phyloP scores from a whole-genome alignment of 177 flowering plant species.

The Tripterygium wilfordii region DNA sequence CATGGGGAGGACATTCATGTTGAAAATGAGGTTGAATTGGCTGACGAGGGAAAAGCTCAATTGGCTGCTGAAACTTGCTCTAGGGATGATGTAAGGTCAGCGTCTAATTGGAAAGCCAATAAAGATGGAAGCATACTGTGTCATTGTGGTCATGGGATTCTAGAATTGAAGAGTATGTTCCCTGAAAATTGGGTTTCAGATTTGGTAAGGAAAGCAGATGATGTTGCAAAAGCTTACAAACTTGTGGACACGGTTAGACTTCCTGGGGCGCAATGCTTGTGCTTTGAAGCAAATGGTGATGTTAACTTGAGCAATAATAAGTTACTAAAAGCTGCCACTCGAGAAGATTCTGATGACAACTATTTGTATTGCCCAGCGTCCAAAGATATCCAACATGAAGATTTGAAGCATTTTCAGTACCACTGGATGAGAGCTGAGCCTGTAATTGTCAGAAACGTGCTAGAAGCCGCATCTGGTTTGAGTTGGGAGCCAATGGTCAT shows the following conservation, averaged over 20 bases:
- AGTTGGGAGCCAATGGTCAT: slow-evolving; percentile 93
- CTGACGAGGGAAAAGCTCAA: not conserved
- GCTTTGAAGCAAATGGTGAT: slow-evolving; percentile 18
- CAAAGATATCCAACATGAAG: slow-evolving; percentile 29
- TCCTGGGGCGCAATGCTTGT: slow-evolving; percentile 25
- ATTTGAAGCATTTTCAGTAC: slow-evolving; percentile 56
- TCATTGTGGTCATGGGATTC: slow-evolving; percentile 47
- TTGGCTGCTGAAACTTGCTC: not conserved
- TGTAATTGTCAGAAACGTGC: slow-evolving; percentile 62
- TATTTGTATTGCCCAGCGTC: slow-evolving; percentile 51
- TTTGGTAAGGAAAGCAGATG: slow-evolving; percentile 36
- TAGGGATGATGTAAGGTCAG: not conserved
- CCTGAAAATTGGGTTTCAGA: slow-evolving; percentile 24
- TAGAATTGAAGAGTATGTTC: slow-evolving; percentile 44
- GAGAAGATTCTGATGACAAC: slow-evolving; percentile 45
- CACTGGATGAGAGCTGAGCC: slow-evolving; percentile 81
- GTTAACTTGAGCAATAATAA: slow-evolving; percentile 8
- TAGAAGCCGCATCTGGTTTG: slow-evolving; percentile 49
- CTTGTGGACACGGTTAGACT: slow-evolving; percentile 8
- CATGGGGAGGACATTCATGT: slow-evolving; percentile 18
- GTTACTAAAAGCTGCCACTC: slow-evolving; percentile 46
- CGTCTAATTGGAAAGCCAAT: slow-evolving; percentile 36
- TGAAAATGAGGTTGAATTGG: not conserved
- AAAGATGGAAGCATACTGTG: slow-evolving; percentile 54
- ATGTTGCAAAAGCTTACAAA: slow-evolving; percentile 10